Base-by-base conservation (phyloP, 176 grass and related monocot species). In the Eleusine indica region DNA sequence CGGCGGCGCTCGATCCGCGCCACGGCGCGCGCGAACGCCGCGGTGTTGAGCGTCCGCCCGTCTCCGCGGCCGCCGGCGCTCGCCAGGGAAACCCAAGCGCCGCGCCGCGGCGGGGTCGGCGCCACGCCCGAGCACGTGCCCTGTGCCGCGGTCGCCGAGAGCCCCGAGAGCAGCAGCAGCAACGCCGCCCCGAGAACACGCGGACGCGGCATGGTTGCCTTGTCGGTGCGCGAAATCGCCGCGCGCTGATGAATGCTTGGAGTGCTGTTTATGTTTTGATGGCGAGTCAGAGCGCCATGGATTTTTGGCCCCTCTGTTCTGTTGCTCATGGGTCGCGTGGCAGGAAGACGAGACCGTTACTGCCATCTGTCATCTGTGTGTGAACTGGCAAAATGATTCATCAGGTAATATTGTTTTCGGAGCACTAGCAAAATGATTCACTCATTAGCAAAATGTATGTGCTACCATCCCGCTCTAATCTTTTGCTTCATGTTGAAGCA, bases 41-140 rank as follows among this genome's bases (percentile, higher is more conserved):
- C 85, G 37, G 91, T 93, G 78, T 90, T 93, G 30, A 88, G 73
- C 21, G 91, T 73, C 77, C 21, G 74, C 48, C 91, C 88, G 60
- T 93, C 88, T 2, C 91, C 91, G 15, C 54, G 51, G 19, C n/a
- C 91, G 29, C 88, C 84, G 61, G 88, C 90, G 84, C 91, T 93
- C 75, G 78, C 83, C 66, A 93, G 13, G 51, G 91, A 90, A 69
- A 90, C 73, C 91, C 91, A 93, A 15, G 88, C 88, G 3, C 88
- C 85, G 8, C 91, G 88, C 32, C 52, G 80, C 76, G 66, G 85
- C 70, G 66, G 66, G 3, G 29, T 32, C 71, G 89, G 70, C 78
- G 72, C 84, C 9, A 53, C 66, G 19, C 46, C 79, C 7, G 79
- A 70, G 75, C 91, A 93, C 71, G 88, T 79, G 51, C 90, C 91